phyloP scores from a whole-genome alignment of 352 stramenopile genomes.

The Phytophthora quininea region DNA sequence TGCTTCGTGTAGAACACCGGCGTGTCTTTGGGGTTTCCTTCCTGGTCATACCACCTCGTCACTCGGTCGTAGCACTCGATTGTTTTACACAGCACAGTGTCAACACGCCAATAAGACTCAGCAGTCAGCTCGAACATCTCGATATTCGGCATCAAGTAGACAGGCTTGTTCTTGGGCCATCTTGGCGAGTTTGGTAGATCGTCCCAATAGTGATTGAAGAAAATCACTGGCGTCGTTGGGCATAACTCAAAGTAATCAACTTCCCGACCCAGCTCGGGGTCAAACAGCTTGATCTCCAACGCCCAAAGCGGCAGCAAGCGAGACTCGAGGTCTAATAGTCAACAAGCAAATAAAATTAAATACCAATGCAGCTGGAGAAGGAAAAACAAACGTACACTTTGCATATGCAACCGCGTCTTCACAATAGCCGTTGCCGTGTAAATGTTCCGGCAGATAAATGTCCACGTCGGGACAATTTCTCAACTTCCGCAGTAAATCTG shows the following conservation, averaged over 20 bases:
- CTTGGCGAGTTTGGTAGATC: conserved; percentile 9
- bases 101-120: conserved; percentile 51
- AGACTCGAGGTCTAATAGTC: conserved; percentile 36
- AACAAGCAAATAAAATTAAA: too few species aligned
- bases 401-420: conserved; percentile 55
- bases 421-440: conserved; percentile 62
- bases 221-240: conserved; percentile 50
- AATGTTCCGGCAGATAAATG: conserved; percentile 40
- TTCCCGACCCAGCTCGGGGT: conserved; percentile 17
- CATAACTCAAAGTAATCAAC: conserved; percentile 68
- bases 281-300: conserved; percentile 29
- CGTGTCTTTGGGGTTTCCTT: conserved; percentile 39
- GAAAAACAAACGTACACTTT: conserved; percentile 51
- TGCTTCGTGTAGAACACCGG: conserved; percentile 59
- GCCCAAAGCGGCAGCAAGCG: conserved; percentile 40
- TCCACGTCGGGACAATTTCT: conserved; percentile 52
- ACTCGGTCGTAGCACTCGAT: conserved; percentile 46
- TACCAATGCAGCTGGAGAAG: too few species aligned
- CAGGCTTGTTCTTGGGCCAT: conserved; percentile 42
- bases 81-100: conserved; percentile 72
- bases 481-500: conserved; percentile 35
- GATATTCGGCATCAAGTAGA: conserved; percentile 61
- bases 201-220: conserved; percentile 71
- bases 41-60: conserved; percentile 50
- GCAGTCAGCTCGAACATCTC: conserved; percentile 63